Evolutionary conservation across 108 stramenopile species (phyloP), one percentile per base, ranked within the genome.

Genomic region (Fragilaria crotonensis): DNA sequence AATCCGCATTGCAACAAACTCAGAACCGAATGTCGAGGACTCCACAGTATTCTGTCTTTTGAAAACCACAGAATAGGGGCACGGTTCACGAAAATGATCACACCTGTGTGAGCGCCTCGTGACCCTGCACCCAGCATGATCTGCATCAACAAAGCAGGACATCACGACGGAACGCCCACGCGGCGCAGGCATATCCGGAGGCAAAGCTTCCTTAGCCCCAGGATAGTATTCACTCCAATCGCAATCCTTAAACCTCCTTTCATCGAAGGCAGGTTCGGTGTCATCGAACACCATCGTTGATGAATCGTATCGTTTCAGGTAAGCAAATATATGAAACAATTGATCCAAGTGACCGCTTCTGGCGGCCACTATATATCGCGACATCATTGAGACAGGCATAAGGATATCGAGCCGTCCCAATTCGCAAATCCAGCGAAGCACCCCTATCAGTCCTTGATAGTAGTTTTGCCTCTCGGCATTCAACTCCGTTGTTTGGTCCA

Each of bases 1-100:
- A 25, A 41, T 48, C 41, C 62, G 69, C 66, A 81, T 46, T n/a
- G 72, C 80, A 33, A 62, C 29, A 45, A 81, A 68, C 30, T 76
- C 75, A 5, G 49, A 2, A 51, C 60, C 60, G 33, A 51, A 72
- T 21, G 36, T 29, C 4, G 54, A 54, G 11, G 65, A 45, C 33
- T 72, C 65, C 30, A 66, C 22, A 9, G 45, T 59, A 23, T 54
- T 57, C 47, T 77, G 71, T 44, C 59, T 68, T 77, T 77, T 22
- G 67, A 68, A 19, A 28, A 30, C 74, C 74, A 75, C 27, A 67
- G 67, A 2, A 76, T 62, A 1, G 65, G 66, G 3, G 76, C 58
- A 1, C 9, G 23, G 36, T 72, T 77, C 31, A 68, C n/a, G 48
- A 32, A 71, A 9, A 66, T 61, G 25, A 64, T 22, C 28, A 65